Base-by-base conservation (phyloP, 371 early-diverging fungal species). In the Rhizopus microsporus region DNA sequence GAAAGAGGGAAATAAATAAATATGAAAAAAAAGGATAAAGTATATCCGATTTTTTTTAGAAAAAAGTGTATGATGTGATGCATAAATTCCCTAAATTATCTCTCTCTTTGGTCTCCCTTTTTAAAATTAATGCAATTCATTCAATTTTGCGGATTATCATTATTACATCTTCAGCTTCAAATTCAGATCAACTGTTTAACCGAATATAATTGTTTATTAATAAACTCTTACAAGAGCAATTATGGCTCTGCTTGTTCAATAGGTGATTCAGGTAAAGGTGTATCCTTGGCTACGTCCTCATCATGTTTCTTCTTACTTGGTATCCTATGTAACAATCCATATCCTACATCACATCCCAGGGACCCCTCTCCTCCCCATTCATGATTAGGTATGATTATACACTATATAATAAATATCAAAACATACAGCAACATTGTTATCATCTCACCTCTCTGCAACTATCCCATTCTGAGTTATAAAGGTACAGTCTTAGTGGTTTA, bases 341-440 rank as follows among this genome's bases (percentile, higher is more conserved):
- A 88, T 17, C 86, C 88, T 4, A 88, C 86, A 61, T 86, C 88
- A 57, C 88, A 88, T 8, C 88, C 88, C 10, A 88, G 56, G 5
- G 83, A 75, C 1, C 88, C 88, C 54, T 78, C 73, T 17, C 88
- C 88, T 39, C 88, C 88, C 88, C 88, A 88, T 55, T 83, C 86
- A 56, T 80, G 77, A 61, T 84, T 85, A 13, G 88, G 87, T 31
- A 85, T 73, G 59, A 88, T 86, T 31, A 85, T 81, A 46, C 82
- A 84, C 79, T 77, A 55, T 23, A n/a, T 4, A 5, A 12, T 10
- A 42, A n/a, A 33, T 3, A 44, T 34, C 13, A 34, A 12, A 16
- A 13, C 10, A 29, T 51, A 23, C 33, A 31, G 13, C 0, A 12
- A 17, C 31, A 52, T 23, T 2, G 4, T 9, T 16, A 16, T 7